These are phyloP conservation scores for Xylaria sp. DNA, from an alignment of 2,329 filamentous ascomycete genomes.

Conservation along the genomic window DNA sequence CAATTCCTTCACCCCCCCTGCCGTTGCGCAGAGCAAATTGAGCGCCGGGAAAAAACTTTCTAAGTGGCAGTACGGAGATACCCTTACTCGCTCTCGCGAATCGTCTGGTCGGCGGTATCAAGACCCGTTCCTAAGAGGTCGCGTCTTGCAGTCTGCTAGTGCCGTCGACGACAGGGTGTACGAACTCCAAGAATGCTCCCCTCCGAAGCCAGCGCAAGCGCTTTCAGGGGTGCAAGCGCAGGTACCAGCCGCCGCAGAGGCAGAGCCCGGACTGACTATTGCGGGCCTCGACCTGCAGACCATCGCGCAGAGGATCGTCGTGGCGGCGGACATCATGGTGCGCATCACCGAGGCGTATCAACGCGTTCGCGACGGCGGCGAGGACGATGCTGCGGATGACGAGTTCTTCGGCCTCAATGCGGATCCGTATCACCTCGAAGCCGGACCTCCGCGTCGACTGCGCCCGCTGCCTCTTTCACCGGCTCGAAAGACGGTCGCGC, in stretches of 20 bases:
- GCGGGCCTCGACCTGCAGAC: constrained; percentile 7
- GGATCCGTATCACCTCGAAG: constrained; percentile 30
- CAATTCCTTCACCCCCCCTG: not conserved
- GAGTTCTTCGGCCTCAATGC: not conserved
- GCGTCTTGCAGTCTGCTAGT: constrained; percentile 18
- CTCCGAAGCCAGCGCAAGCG: not conserved
- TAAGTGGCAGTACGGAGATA: not conserved
- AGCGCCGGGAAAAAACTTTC: not conserved
- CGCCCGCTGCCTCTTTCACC: not conserved
- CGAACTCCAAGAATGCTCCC: not conserved
- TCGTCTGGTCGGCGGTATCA: not conserved
- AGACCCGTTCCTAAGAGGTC: not conserved
- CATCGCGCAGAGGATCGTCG: not conserved
- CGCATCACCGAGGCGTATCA: constrained; percentile 15
- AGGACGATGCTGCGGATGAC: not conserved
- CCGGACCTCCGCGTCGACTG: constrained; percentile 17
- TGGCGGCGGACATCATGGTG: not conserved
- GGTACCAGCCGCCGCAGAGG: not conserved
- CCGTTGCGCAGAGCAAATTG: not conserved
- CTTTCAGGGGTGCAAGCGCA: not conserved
- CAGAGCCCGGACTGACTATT: not conserved
- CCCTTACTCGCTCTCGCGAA: not conserved
- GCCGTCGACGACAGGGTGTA: not conserved
- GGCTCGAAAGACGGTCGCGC: not conserved
- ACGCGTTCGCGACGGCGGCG: constrained; percentile 1